Percentiles rank a stretch among this genome's conserved stretches.
Evolutionary conservation across 805 yeast genomes (phyloP).

Genomic region (Pichia phayaonensis): DNA sequence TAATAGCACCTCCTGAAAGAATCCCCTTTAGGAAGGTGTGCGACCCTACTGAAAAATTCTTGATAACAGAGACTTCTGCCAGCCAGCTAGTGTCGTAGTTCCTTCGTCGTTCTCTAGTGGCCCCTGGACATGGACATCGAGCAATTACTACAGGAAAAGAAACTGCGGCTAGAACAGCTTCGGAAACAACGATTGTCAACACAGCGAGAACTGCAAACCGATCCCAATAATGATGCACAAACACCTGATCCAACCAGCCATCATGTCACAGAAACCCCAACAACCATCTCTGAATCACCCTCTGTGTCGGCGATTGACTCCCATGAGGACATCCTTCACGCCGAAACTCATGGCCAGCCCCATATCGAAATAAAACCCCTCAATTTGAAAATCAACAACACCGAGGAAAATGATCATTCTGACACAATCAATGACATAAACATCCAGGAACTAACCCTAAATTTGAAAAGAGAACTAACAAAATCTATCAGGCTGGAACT

Average conservation of each 20-base stretch:
- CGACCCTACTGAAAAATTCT: too few species aligned
- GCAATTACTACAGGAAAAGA: slow-evolving; percentile 40
- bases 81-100: too few species aligned
- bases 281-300: too few species aligned
- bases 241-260: too few species aligned
- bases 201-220: slow-evolving; percentile 10
- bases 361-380: background rate
- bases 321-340: too few species aligned
- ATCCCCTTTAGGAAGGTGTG: too few species aligned
- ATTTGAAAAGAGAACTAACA: slow-evolving; percentile 12
- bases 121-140: slow-evolving; percentile 27
- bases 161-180: slow-evolving; percentile 43
- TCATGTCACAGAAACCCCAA: too few species aligned
- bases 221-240: background rate
- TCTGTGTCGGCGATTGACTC: too few species aligned
- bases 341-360: too few species aligned
- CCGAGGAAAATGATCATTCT: background rate
- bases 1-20: too few species aligned
- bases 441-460: background rate
- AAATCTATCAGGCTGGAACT: slow-evolving; percentile 6
- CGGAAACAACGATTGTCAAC: slow-evolving; percentile 37
- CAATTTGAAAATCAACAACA: background rate
- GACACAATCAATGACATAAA: background rate
- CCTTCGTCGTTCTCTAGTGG: too few species aligned
- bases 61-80: too few species aligned